Evolutionary conservation across 305 asterid species (phyloP).

Genomic region (Fraxinus dipetala): DNA sequence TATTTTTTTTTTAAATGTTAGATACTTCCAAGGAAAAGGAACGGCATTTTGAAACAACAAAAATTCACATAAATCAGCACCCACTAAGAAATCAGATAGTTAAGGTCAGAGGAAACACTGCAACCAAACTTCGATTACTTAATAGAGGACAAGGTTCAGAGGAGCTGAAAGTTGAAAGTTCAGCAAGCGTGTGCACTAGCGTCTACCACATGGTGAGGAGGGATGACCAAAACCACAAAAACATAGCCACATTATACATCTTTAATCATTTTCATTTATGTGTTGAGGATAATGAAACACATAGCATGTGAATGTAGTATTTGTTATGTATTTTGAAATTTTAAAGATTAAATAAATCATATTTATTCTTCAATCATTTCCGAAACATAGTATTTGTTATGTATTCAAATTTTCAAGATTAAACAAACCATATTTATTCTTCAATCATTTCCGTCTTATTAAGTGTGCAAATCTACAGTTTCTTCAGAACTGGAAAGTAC

Average conservation of each 20-base stretch:
- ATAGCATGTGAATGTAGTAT: too few species aligned
- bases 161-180: constrained; percentile 2
- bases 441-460: background rate
- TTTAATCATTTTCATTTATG: constrained; percentile 1
- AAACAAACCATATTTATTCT: background rate
- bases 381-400: background rate
- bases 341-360: background rate
- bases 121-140: background rate
- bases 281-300: background rate
- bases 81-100: background rate
- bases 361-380: background rate
- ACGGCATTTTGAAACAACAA: background rate
- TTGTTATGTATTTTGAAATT: background rate
- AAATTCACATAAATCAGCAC: background rate
- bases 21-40: background rate
- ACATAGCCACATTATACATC: background rate
- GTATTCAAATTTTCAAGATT: background rate
- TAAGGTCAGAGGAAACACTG: background rate
- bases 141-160: background rate
- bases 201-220: background rate
- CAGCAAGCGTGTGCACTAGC: background rate
- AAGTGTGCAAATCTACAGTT: background rate
- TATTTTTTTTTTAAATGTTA: background rate
- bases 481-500: background rate
- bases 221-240: background rate